Evolutionary conservation across 371 early-diverging fungal species (phyloP).

Genomic region (Apophysomyces sp.): DNA sequence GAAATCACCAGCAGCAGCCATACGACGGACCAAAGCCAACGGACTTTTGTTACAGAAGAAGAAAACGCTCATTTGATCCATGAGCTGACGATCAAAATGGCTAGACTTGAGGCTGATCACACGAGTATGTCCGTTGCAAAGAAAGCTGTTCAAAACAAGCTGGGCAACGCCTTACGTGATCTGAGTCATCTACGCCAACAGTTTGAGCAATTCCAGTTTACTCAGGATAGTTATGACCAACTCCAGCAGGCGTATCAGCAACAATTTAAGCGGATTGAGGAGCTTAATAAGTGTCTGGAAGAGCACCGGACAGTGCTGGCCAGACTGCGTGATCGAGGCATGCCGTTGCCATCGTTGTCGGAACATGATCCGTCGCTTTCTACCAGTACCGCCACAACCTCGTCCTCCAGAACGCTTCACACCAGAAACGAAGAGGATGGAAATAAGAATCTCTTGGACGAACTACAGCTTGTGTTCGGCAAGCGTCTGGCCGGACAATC

Average conservation of each 20-base stretch:
- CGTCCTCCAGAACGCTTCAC: background rate
- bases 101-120: background rate
- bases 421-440: constrained; percentile 7
- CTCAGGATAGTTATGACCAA: constrained; percentile 20
- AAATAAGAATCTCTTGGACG: constrained; percentile 35
- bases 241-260: constrained; percentile 30
- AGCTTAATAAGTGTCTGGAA: constrained; percentile 32
- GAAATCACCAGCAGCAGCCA: background rate
- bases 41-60: background rate
- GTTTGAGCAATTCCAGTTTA: constrained; percentile 24
- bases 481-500: background rate
- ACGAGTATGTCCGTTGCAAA: constrained; percentile 7
- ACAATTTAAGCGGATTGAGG: constrained; percentile 29
- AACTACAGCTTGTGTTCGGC: constrained; percentile 6
- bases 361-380: background rate
- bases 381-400: background rate
- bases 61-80: constrained; percentile 9
- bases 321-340: constrained; percentile 17
- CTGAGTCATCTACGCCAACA: constrained; percentile 22
- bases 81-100: background rate
- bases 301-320: constrained; percentile 34
- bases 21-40: background rate
- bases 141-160: constrained; percentile 13
- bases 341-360: constrained; percentile 5
- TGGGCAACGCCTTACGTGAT: constrained; percentile 15